Conservation (phyloP, 306 rosid genomes). For the Ammopiptanthus mongolicus region DNA sequence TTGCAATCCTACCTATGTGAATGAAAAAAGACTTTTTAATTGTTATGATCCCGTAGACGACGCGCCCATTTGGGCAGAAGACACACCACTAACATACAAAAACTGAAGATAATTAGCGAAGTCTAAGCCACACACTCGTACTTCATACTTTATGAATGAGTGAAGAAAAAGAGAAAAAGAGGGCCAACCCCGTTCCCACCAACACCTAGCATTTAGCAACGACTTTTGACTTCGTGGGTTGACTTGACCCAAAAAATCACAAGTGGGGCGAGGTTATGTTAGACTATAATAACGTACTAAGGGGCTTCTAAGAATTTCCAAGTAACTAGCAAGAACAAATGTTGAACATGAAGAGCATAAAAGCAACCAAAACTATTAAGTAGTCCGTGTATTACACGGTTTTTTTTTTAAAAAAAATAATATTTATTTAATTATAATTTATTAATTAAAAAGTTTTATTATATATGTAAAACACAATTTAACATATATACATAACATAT, state of each 20-base stretch:
- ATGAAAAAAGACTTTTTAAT: too few relatives aligned
- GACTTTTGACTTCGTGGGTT: constrained; percentile 22
- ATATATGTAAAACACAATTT: too few relatives aligned
- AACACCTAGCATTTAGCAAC: not conserved
- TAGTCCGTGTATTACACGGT: too few relatives aligned
- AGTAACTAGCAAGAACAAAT: not conserved
- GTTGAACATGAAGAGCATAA: too few relatives aligned
- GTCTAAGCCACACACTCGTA: not conserved
- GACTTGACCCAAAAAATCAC: constrained; percentile 1
- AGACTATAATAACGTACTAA: not conserved
- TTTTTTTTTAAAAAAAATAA: too few relatives aligned
- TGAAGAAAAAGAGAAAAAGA: not conserved
- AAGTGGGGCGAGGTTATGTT: not conserved
- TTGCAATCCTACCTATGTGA: too few relatives aligned
- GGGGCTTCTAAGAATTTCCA: not conserved
- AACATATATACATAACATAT: too few relatives aligned
- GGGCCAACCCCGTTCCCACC: not conserved
- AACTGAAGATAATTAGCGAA: not conserved
- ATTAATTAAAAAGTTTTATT: too few relatives aligned
- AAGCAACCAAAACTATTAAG: too few relatives aligned
- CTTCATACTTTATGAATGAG: not conserved
- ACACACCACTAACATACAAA: not conserved
- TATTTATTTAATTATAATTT: too few relatives aligned
- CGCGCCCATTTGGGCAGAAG: not conserved
- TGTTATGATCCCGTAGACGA: not conserved